Base-by-base conservation (phyloP, 116 monocot species). In the Posidonia oceanica region DNA sequence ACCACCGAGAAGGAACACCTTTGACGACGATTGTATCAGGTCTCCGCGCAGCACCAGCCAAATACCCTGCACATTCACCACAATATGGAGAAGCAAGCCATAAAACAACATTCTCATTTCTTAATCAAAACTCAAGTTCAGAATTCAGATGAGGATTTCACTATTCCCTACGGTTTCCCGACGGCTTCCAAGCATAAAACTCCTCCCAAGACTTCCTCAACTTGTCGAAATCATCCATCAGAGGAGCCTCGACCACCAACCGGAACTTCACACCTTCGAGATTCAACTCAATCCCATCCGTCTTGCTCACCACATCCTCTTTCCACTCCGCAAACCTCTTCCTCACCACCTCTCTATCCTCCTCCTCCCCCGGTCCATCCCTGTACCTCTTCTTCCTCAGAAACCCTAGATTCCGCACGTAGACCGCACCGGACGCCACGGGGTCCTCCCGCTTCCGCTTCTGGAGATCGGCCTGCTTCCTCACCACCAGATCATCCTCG, bases 1-100 rank as follows among this genome's bases (percentile, higher is more conserved):
- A 85, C 96, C 96, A 97, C 54, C 96, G 69, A 3, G 96, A 91
- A 54, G 96, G 96, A 71, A 91, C 61, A 8, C 89, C 96, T 36
- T 73, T 71, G n/a, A 91, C 82, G 51, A 97, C 52, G 40, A 97
- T 68, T 5, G 96, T 97, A 66, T 91, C 89, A 3, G 91, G 85
- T 59, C 80, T 63, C 70, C 79, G 44, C 14, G 74, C 57, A 22
- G 40, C 61, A 29, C 76, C 75, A 58, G 80, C 81, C 52, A 75
- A 80, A 73, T 39, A 79, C 64, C 88, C 93, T 88, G 68, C 52
- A 70, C 18, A 57, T 23, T 39, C 55, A 6, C n/a, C 17, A 36
- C 7, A 62, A 37, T 8, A 41, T 5, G 54, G n/a, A 17, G 18
- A 40, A 57, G 7, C 70, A 20, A 54, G 37, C 36, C 10, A 17